Base-by-base conservation (phyloP, 805 yeast species). In the Wickerhamomyces queroliae region DNA sequence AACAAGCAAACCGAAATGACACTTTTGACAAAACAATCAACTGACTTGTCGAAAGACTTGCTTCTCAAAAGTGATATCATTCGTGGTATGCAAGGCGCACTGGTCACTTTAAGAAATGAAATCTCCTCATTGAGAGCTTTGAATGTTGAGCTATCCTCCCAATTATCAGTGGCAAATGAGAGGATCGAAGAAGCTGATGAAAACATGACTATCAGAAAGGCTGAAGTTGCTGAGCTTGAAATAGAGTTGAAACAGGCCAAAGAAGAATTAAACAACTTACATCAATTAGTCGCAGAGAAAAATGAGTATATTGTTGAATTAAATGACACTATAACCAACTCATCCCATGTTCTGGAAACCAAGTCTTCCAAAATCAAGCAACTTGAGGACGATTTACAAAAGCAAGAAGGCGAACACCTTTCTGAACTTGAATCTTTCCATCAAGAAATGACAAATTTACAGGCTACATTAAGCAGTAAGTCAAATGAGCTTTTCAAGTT, bases 341-440 rank as follows among this genome's bases (percentile, higher is more conserved):
- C 33, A 19, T 8, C 33, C 3, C 8, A 30, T n/a, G 33, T 22
- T 30, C 19, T 57, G 39, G 37, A 47, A 31, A 38, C 48, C 44
- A 42, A 58, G 44, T 45, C 41, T 36, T 27, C 39, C 44, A 35
- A 40, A 39, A 23, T 66, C 45, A 42, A 45, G 48, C 39, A 64
- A 43, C 22, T 58, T 10, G 64, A 64, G 11, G 36, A 40, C 39
- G 35, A 62, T 47, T 22, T 50, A 45, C 46, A 67, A 55, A 52
- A 54, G 48, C 50, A 56, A 15, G 69, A 66, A 34, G 51, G 56
- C 8, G 64, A 63, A n/a, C 65, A 65, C 40, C 30, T 65, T 16
- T 50, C 57, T 7, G 70, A 66, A 37, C 45, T 64, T 22, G 69
- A 62, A 42, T 45, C 56, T 11, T 47, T 63, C 33, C 70, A 65